Base-by-base conservation (phyloP, 2,329 filamentous ascomycete genomes). In the Rutstroemia sp. region DNA sequence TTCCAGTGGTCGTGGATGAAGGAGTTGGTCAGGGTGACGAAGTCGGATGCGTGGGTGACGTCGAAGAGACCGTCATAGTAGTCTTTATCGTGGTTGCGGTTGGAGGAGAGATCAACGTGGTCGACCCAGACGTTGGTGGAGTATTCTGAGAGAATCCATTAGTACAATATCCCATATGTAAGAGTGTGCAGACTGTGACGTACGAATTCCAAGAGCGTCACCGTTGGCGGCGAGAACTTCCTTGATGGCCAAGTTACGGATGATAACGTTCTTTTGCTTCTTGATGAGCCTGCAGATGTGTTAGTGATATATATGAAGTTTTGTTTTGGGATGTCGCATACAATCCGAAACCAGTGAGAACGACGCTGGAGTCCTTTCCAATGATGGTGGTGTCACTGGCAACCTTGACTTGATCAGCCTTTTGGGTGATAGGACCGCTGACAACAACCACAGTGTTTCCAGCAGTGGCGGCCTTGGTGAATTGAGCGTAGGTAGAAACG, bases 171-270 rank as follows among this genome's bases (percentile, higher is more conserved):
- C 5, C 23, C 1, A 40, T 19, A 17, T 40, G 34, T 12, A 2
- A 27, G 23, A 12, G 17, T 17, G 4, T 8, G 6, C 3, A 12
- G 8, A 14, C 5, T 27, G 4, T 2, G 73, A 71, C 2, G 65
- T 63, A 59, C 81, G 73, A 4, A 81, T 72, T 3, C 74, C 73
- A 52, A 83, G 72, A 17, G 42, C 77, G 66, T 83, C 80, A 47
- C 76, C 77, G 46, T 64, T 61, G 30, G 72, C 70, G 5, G 71
- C 68, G 7, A 73, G 71, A 2, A 80, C 75, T 56, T 78, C 75
- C 60, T 72, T 67, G 59, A 81, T 74, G 61, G 76, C 77, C 38
- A 83, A 65, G 70, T 83, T 83, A 44, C 76, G 78, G 51, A 83
- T 65, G 54, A 83, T 81, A 52, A 83, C 79, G 60, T 83, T 83